phyloP scores from a whole-genome alignment of 2,329 filamentous ascomycete species.

The Neoarthrinium moseri region DNA sequence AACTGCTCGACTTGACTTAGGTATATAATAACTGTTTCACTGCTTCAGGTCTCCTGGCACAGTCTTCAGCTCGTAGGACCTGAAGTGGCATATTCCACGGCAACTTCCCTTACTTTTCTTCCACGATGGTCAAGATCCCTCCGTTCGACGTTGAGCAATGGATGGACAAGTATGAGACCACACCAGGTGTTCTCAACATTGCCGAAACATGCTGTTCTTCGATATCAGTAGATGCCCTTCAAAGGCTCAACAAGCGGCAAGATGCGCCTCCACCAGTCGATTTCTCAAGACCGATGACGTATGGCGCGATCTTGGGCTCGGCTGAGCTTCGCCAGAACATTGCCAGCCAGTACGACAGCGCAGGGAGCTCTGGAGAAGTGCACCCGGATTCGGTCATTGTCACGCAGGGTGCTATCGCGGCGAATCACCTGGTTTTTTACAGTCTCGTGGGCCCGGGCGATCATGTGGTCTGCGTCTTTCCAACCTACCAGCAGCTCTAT shows the following conservation, averaged over 20 bases:
- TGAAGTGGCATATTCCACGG: no score
- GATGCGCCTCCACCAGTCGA: slow-evolving; percentile 38
- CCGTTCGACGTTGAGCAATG: slow-evolving; percentile 72
- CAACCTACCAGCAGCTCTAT: slow-evolving; percentile 85
- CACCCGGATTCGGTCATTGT: slow-evolving; percentile 65
- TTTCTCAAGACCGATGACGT: slow-evolving; percentile 63
- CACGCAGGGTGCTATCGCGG: slow-evolving; percentile 76
- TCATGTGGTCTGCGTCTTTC: slow-evolving; percentile 83
- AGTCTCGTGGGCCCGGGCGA: slow-evolving; percentile 70
- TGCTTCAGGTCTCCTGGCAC: no score
- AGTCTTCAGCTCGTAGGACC: no score
- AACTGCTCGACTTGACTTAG: no score
- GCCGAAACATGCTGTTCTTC: slow-evolving; percentile 79
- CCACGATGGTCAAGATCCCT: slow-evolving; percentile 55
- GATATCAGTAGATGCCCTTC: slow-evolving; percentile 68
- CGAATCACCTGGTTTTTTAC: slow-evolving; percentile 82
- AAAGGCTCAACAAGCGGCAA: slow-evolving; percentile 56
- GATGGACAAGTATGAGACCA: slow-evolving; percentile 62
- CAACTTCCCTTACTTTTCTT: no score
- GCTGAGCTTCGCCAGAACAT: slow-evolving; percentile 62
- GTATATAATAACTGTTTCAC: no score
- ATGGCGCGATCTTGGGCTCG: slow-evolving; percentile 72
- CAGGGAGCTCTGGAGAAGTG: slow-evolving; percentile 37
- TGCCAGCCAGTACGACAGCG: slow-evolving; percentile 62
- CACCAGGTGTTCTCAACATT: slow-evolving; percentile 63